Evolutionary conservation across 2,329 filamentous ascomycete species (phyloP).

Genomic region (Teratosphaeria gauchensis): DNA sequence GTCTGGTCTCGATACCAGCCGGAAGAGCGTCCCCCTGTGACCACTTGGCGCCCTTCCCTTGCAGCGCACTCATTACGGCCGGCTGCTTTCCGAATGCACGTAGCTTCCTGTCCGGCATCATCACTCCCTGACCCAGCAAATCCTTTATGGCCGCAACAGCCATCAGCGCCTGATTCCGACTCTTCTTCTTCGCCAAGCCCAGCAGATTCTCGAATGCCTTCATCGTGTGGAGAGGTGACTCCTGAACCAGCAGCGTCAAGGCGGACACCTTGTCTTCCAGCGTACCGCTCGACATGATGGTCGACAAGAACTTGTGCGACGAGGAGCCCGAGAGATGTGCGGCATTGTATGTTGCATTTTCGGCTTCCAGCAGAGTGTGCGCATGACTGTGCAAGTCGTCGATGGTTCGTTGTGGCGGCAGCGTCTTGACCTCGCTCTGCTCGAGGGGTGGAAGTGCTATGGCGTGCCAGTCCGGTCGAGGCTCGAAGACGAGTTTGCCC

Average conservation of each 20-base stretch:
- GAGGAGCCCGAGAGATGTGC: conserved; percentile 62
- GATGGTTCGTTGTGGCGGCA: conserved; percentile 43
- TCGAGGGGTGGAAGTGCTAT: conserved; percentile 46
- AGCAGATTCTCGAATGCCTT: conserved; percentile 82
- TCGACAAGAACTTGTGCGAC: conserved; percentile 90
- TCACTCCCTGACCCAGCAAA: conserved; percentile 77
- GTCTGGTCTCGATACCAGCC: conserved; percentile 59
- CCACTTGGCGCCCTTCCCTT: conserved; percentile 57
- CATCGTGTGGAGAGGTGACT: conserved; percentile 87
- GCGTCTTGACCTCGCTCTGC: conserved; percentile 33
- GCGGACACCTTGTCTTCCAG: conserved; percentile 95
- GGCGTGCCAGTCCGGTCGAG: conserved; percentile 60
- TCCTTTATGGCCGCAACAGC: conserved; percentile 92
- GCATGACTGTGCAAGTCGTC: conserved; percentile 61
- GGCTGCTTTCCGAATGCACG: conserved; percentile 72
- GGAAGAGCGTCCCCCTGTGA: conserved; percentile 60
- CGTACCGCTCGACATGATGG: conserved; percentile 93
- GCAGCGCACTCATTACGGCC: conserved; percentile 60
- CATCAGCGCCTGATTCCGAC: conserved; percentile 81
- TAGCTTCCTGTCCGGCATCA: conserved; percentile 79
- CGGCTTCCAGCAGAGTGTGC: conserved; percentile 62
- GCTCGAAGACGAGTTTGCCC: conserved; percentile 36
- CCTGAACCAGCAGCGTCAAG: conserved; percentile 85
- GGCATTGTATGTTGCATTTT: conserved; percentile 64
- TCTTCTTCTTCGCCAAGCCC: conserved; percentile 79